phyloP scores from a whole-genome alignment of 208 protist genomes.

The Novymonas esmeraldas region DNA sequence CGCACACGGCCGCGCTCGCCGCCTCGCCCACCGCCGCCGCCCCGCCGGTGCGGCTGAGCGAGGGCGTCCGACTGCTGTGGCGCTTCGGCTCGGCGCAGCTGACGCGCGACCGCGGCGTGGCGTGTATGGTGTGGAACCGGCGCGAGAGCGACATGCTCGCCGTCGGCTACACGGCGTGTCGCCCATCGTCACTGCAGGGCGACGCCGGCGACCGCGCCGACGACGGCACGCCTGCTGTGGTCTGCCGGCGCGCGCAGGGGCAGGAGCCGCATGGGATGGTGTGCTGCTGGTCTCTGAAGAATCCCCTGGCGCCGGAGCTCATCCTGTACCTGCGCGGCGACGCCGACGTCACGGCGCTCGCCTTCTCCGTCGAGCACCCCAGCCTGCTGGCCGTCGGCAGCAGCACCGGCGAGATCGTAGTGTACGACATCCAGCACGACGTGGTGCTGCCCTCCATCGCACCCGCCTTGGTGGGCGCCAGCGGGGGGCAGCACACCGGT shows the following conservation, averaged over 20 bases:
- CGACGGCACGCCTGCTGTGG: not conserved
- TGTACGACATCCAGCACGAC: conserved; percentile 94
- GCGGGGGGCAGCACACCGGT: conserved; percentile 91
- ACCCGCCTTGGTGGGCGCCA: conserved; percentile 40
- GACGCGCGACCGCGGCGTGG: conserved; percentile 80
- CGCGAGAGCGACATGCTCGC: conserved; percentile 86
- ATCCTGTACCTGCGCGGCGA: conserved; percentile 76
- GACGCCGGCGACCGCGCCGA: not conserved
- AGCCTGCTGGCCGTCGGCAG: conserved; percentile 94
- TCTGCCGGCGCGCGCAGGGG: conserved; percentile 13
- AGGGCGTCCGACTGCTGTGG: conserved; percentile 86
- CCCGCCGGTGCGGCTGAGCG: conserved; percentile 34
- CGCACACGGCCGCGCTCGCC: not conserved
- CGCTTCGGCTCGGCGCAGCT: conserved; percentile 70
- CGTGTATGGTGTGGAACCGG: conserved; percentile 93
- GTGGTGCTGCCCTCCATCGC: conserved; percentile 71
- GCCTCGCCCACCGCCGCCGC: not conserved
- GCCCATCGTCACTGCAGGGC: conserved; percentile 1
- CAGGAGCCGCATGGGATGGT: conserved; percentile 79
- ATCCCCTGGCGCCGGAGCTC: conserved; percentile 90
- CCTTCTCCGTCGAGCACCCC: conserved; percentile 92
- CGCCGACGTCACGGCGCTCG: conserved; percentile 90
- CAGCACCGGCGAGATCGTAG: conserved; percentile 91
- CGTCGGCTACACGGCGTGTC: conserved; percentile 49
- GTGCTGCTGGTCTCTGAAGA: conserved; percentile 98